A percentile compares a stretch with the other conserved stretches of the same genome.
Evolutionary conservation across 192 early-diverging fungal genomes (phyloP).

Genomic region (Backusella morwellensis): DNA sequence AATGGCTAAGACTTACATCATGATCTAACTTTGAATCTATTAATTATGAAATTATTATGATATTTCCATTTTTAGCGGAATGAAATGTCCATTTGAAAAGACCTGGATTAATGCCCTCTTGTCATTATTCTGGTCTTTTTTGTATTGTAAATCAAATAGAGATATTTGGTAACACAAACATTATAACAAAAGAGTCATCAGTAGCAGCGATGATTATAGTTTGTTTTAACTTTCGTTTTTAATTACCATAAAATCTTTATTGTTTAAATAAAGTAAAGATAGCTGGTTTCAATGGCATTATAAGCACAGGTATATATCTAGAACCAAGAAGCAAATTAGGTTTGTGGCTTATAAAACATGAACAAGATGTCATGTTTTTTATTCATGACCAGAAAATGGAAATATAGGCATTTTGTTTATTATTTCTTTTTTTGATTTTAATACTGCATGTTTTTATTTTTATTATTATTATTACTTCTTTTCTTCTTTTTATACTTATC

Average conservation of each 20-base stretch:
- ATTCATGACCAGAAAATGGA: background rate
- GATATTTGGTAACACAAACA: background rate
- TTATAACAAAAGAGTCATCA: background rate
- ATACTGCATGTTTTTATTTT: background rate
- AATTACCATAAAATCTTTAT: background rate
- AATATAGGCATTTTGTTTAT: background rate
- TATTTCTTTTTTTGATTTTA: background rate
- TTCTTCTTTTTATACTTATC: background rate
- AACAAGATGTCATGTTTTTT: background rate
- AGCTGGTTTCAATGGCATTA: background rate
- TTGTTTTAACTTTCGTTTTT: background rate
- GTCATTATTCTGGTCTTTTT: background rate
- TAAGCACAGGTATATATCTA: background rate
- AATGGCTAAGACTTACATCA: background rate
- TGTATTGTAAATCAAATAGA: background rate
- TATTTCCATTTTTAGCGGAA: background rate
- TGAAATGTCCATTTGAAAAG: background rate
- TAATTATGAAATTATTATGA: background rate
- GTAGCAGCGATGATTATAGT: background rate
- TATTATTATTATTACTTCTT: background rate
- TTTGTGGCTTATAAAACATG: background rate
- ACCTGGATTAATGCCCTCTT: background rate
- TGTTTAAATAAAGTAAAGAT: background rate
- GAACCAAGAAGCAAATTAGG: background rate
- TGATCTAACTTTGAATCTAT: background rate